Base-by-base conservation (phyloP, 306 rosid species). In the Spatholobus suberectus region DNA sequence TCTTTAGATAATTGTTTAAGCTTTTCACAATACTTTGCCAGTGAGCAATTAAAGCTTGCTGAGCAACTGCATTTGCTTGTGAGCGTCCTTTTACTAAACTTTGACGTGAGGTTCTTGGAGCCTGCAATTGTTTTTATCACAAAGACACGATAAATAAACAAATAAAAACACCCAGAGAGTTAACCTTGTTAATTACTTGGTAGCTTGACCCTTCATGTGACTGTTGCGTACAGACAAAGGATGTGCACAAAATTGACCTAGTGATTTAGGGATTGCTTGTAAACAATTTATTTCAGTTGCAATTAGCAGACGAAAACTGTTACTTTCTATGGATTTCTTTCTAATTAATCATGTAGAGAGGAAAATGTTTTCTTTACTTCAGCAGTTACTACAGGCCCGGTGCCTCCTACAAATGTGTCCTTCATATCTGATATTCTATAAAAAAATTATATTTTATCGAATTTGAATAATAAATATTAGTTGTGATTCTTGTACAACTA, bases 11-110 rank as follows among this genome's bases (percentile, higher is more conserved):
- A 86, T 68, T 94, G 88, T 92, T 88, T 77, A 94, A 89, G 91
- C 92, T 91, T 82, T 87, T 94, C 72, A 96, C 98, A 88, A 96
- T 96, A 88, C 98, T 94, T 90, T 96, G 99, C 99, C 99, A 96
- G 82, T 96, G 98, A 73, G 97, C 99, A 85, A 96, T 92, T 75
- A 96, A 87, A 80, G 98, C 96, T 84, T 96, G 97, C 85, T 94
- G 99, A 68, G 98, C 98, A 59, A 90, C 92, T 9, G 99, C 97
- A 62, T 92, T 94, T 74, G 97, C 99, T 74, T 96, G 97, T 78
- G 99, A 85, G 40, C 99, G 98, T 51, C 98, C 99, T 79, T 96
- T 96, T 76, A 96, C 94, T 86, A 94, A 90, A 88, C 98, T 92
- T 84, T 85, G 94, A 11, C 99, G 93, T 0, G 97, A 94, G 66